Conservation (phyloP, 225 moss, liverwort and hornwort species). For the Bryoerythrophyllum caledonicum region DNA sequence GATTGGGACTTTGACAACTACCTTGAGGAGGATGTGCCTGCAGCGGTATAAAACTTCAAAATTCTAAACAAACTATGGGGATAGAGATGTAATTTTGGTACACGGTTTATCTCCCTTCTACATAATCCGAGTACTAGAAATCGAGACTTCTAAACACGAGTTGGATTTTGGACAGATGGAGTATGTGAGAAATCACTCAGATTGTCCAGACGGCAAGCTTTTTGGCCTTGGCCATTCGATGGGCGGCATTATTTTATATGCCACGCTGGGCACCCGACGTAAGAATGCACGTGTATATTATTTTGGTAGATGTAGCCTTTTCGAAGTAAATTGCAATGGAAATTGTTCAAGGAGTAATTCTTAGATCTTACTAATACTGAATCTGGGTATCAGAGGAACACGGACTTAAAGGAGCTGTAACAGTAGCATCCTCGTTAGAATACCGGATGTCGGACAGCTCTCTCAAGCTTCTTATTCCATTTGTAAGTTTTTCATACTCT, state of each 20-base stretch:
- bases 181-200: constrained; percentile 59
- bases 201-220: constrained; percentile 77
- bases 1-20: constrained; percentile 99
- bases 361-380: constrained; percentile 5
- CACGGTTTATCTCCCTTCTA: background rate
- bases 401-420: constrained; percentile 79
- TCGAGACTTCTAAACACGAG: background rate
- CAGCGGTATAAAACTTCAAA: constrained; percentile 62
- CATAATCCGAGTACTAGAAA: background rate
- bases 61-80: background rate
- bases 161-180: constrained; percentile 66
- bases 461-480: constrained; percentile 81
- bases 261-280: constrained; percentile 79
- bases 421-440: constrained; percentile 89
- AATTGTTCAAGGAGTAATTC: background rate
- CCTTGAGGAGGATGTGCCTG: constrained; percentile 90
- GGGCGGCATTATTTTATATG: constrained; percentile 96
- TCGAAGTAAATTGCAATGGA: background rate
- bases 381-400: constrained; percentile 50
- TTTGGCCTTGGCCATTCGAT: constrained; percentile 90
- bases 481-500: constrained; percentile 52
- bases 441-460: constrained; percentile 81
- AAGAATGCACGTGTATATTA: constrained; percentile 26
- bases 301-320: constrained; percentile 10
- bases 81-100: background rate